phyloP scores from a whole-genome alignment of 164 flowering plant genomes.

The Vitis labrusca region DNA sequence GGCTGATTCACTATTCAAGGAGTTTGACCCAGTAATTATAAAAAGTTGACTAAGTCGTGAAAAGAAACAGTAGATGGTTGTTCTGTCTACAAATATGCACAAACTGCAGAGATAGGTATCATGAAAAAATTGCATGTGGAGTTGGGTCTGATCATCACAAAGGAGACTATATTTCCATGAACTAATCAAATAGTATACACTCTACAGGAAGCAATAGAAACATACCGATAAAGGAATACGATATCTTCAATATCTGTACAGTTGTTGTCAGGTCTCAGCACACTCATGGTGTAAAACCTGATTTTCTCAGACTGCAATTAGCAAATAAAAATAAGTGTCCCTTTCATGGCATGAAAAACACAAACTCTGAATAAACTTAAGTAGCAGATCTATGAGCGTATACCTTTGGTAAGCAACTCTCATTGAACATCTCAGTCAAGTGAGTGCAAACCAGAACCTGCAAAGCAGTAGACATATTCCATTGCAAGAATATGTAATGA shows the following conservation, averaged over 20 bases:
- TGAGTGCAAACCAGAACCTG: conserved; percentile 95
- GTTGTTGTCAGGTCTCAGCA: conserved; percentile 67
- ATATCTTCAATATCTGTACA: conserved; percentile 61
- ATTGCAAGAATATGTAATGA: not conserved
- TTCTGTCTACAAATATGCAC: too few species aligned
- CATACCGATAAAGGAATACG: conserved; percentile 81
- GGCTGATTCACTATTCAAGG: too few species aligned
- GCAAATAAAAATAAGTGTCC: conserved; percentile 4
- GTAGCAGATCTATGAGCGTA: not conserved
- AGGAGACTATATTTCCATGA: too few species aligned
- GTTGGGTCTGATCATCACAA: too few species aligned
- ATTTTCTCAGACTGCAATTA: conserved; percentile 65
- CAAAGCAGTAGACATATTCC: conserved; percentile 4
- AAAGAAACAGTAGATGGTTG: too few species aligned
- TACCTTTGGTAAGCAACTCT: conserved; percentile 63
- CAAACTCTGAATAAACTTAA: not conserved
- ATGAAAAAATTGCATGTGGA: too few species aligned
- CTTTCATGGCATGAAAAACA: conserved; percentile 1
- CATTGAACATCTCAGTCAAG: conserved; percentile 76
- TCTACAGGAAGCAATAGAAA: not conserved
- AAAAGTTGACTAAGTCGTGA: too few species aligned
- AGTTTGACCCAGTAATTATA: too few species aligned
- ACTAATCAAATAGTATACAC: too few species aligned
- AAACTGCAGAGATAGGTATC: too few species aligned
- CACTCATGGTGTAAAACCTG: conserved; percentile 88